Percentiles rank a stretch among this genome's conserved stretches.
Conservation (phyloP, 768 basidiomycete genomes). For the Lenzites betulinus region DNA sequence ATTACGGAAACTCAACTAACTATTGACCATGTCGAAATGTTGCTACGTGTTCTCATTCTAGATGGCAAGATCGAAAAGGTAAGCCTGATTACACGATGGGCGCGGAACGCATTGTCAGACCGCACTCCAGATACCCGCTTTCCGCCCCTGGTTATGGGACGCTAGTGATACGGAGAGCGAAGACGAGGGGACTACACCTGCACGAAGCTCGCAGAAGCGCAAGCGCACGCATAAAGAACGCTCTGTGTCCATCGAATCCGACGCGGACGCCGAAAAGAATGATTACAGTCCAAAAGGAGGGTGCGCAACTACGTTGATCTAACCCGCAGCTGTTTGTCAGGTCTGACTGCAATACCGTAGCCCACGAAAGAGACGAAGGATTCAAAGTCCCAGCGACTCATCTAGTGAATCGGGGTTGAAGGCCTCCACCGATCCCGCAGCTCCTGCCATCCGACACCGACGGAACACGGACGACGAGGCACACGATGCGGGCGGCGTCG, state of each 20-base stretch:
- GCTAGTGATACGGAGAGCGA: neutral
- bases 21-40: constrained; percentile 88
- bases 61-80: constrained; percentile 93
- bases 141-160: neutral
- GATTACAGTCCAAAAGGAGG: no score
- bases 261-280: no score
- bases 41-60: constrained; percentile 85
- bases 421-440: neutral
- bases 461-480: neutral
- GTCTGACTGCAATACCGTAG: no score
- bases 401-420: no score
- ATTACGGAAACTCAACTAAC: constrained; percentile 81
- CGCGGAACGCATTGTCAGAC: neutral
- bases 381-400: no score
- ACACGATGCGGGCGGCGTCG: constrained; percentile 43
- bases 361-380: no score
- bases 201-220: neutral
- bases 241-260: no score
- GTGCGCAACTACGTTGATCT: no score
- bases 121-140: constrained; percentile 11
- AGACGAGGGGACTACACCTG: neutral
- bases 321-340: no score
- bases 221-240: neutral
- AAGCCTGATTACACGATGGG: constrained; percentile 1
- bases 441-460: constrained; percentile 14